Percentiles rank a stretch among this genome's conserved stretches.
Evolutionary conservation across 768 basidiomycete species (phyloP).

Genomic region (Cystobasidium tubakii): DNA sequence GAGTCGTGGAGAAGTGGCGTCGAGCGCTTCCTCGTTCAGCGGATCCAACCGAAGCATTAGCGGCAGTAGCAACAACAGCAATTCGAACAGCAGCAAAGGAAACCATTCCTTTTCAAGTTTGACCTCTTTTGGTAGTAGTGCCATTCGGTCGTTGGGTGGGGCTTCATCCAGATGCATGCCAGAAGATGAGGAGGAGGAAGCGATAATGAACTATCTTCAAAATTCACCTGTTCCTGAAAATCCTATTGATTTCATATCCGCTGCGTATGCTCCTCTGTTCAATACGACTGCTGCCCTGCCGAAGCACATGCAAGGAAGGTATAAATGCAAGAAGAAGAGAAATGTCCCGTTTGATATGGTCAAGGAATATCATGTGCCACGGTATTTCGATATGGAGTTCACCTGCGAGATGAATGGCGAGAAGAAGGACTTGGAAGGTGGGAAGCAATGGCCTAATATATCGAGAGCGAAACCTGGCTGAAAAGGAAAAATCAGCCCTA

Average conservation of each 20-base stretch:
- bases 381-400: background rate
- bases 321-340: background rate
- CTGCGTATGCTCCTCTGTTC: background rate
- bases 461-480: no score
- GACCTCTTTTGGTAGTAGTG: background rate
- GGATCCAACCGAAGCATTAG: background rate
- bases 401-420: background rate
- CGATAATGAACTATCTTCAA: background rate
- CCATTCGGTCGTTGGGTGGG: background rate
- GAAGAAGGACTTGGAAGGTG: background rate
- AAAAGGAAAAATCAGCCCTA: background rate
- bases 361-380: background rate
- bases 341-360: conserved; percentile 2
- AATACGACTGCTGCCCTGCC: background rate
- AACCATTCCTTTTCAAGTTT: background rate
- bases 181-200: background rate
- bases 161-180: background rate
- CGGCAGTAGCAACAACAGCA: background rate
- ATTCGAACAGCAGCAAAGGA: background rate
- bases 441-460: no score
- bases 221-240: background rate
- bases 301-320: background rate
- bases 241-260: background rate
- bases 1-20: background rate
- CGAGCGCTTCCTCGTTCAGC: background rate